A percentile compares a stretch with the other conserved stretches of the same genome.
Evolutionary conservation across 116 monocot species (phyloP).

Genomic region (Zostera marina): DNA sequence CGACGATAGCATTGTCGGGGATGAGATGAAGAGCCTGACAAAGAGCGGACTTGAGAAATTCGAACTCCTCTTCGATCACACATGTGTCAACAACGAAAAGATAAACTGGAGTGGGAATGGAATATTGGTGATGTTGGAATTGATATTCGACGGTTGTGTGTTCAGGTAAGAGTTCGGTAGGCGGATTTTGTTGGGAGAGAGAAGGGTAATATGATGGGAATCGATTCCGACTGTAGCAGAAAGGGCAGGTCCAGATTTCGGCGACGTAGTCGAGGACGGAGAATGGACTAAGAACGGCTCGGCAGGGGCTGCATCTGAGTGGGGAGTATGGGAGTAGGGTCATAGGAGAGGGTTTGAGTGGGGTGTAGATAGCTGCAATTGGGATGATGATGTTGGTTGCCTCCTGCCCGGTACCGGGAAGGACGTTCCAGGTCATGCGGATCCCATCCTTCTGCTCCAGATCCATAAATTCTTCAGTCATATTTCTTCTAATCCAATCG

Average conservation of each 20-base stretch:
- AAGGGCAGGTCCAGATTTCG: constrained; percentile 82
- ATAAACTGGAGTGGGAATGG: constrained; percentile 47
- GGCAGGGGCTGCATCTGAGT: constrained; percentile 67
- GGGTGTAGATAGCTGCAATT: constrained; percentile 54
- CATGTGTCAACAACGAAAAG: constrained; percentile 91
- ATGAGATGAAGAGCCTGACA: constrained; percentile 79
- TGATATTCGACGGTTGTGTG: constrained; percentile 72
- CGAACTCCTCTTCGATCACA: constrained; percentile 85
- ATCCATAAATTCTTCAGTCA: constrained; percentile 48
- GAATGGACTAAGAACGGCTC: constrained; percentile 69
- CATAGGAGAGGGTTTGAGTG: constrained; percentile 25
- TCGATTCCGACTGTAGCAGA: constrained; percentile 84
- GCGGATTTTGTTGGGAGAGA: constrained; percentile 59
- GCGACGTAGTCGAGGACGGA: constrained; percentile 54
- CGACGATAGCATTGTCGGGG: constrained; percentile 78
- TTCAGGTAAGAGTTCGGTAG: constrained; percentile 64
- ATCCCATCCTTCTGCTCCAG: constrained; percentile 78
- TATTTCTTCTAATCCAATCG: too few species aligned
- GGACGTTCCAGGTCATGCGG: constrained; percentile 81
- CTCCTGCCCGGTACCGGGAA: constrained; percentile 62
- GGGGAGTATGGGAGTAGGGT: constrained; percentile 56
- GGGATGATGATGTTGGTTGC: constrained; percentile 52
- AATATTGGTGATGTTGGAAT: neutral
- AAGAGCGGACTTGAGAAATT: constrained; percentile 58
- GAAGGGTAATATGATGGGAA: constrained; percentile 61